Evolutionary conservation across 768 basidiomycete genomes (phyloP).

Genomic region (Leucocoprinus birnbaumii): DNA sequence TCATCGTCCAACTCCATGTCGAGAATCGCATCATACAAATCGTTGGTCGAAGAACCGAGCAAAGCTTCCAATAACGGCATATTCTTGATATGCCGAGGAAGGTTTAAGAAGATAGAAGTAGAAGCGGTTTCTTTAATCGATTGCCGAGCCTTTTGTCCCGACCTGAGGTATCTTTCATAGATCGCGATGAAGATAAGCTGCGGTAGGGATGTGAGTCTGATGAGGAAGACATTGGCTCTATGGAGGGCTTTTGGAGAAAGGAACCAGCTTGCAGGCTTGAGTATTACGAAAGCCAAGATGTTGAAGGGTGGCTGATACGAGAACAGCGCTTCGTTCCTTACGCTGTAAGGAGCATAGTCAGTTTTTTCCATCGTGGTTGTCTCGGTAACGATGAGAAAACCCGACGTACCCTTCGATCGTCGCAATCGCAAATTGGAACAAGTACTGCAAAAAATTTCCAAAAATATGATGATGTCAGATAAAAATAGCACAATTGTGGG

Average conservation of each 20-base stretch:
- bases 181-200: conserved; percentile 70
- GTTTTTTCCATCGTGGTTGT: not conserved
- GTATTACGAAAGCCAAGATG: conserved; percentile 71
- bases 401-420: conserved; percentile 79
- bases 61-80: conserved; percentile 76
- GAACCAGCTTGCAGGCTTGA: conserved; percentile 77
- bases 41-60: conserved; percentile 64
- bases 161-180: conserved; percentile 73
- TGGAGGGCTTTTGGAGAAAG: conserved; percentile 79
- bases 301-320: conserved; percentile 93
- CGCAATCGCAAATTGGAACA: conserved; percentile 83
- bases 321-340: conserved; percentile 87
- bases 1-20: conserved; percentile 55
- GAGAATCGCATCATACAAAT: conserved; percentile 78
- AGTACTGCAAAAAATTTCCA: conserved; percentile 62
- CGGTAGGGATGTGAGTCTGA: conserved; percentile 82
- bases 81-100: conserved; percentile 70
- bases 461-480: conserved; percentile 16
- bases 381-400: not conserved
- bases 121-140: conserved; percentile 48
- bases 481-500: conserved; percentile 4
- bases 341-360: conserved; percentile 36
- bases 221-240: conserved; percentile 79
- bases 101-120: conserved; percentile 56
- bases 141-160: conserved; percentile 48